A percentile compares a stretch with the other conserved stretches of the same genome.
Evolutionary conservation across 2,329 filamentous ascomycete genomes (phyloP).

Genomic region (Diaporthe citriasiana): DNA sequence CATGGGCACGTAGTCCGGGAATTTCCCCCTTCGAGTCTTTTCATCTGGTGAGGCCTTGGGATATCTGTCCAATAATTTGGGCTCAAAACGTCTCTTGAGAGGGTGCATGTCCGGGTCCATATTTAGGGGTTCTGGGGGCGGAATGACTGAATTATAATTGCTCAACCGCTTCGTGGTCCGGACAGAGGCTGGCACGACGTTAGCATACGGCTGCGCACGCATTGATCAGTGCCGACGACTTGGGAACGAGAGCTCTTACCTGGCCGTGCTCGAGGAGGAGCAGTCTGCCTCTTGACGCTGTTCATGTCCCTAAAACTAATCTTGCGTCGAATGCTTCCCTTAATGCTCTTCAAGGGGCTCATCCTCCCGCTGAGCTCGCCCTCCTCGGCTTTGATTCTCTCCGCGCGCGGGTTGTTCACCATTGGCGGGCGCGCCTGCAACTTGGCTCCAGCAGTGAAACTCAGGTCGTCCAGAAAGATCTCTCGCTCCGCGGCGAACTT

Average conservation of each 20-base stretch:
- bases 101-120: constrained; percentile 95
- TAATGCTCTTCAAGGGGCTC: constrained; percentile 70
- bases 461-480: constrained; percentile 91
- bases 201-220: constrained; percentile 48
- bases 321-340: constrained; percentile 92
- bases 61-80: constrained; percentile 94
- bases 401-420: constrained; percentile 83
- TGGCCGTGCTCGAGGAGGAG: constrained; percentile 80
- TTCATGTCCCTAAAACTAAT: constrained; percentile 97
- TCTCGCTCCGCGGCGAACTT: constrained; percentile 98
- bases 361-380: constrained; percentile 63
- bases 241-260: constrained; percentile 66
- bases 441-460: constrained; percentile 87
- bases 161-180: constrained; percentile 91
- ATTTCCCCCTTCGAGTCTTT: constrained; percentile 82
- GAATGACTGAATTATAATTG: constrained; percentile 98
- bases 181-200: constrained; percentile 65
- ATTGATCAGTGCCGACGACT: no score
- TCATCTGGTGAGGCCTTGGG: constrained; percentile 88
- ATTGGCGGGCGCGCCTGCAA: constrained; percentile 78
- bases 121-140: constrained; percentile 90
- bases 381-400: constrained; percentile 86
- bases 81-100: constrained; percentile 92
- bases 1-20: constrained; percentile 99
- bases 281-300: constrained; percentile 90